Base-by-base conservation (phyloP, 148 eudicot species). In the Drosera capensis region DNA sequence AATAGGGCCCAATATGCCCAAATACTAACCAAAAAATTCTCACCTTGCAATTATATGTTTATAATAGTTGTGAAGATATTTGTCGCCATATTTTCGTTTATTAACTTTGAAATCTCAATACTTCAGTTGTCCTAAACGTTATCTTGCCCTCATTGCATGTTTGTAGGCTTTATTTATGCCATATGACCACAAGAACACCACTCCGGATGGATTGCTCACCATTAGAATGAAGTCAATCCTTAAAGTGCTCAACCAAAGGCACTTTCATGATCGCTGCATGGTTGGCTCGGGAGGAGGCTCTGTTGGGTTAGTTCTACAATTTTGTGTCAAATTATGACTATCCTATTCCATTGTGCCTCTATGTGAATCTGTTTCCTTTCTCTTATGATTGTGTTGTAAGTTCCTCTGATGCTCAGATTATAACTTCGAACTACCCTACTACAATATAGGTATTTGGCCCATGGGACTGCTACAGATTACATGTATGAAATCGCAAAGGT, bases 231-330 rank as follows among this genome's bases (percentile, higher is more conserved):
- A 54, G 70, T 54, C 67, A 53, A 63, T 88, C 70, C 86, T 83
- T 55, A 72, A 77, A 46, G 67, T 58, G 26, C 57, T 88, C 54
- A 88, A 88, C 62, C 77, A 75, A 65, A 73, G 71, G 41, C 86
- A 88, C 59, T 78, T 83, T 50, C 66, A 67, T 52, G 80, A 72
- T 62, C 78, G 70, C 36, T 88, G 94, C 65, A 57, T 75, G 74
- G 68, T 78, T 58, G 97, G 97, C 56, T 88, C 97, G 21, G 96
- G 97, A 40, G 97, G 97, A 56, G 97, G 94, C 51, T 88, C 94
- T 55, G 97, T 88, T 38, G 94, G 97, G 97, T 88, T 26, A 57
- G 55, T 64, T 30, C 39, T 48, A 42, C 23, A 5, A 17, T 43
- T 28, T 5, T 23, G 47, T 13, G 20, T 23, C 18, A 34, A 34